Evolutionary conservation across 441 rosid species (phyloP).

Genomic region (Populus hybrid): DNA sequence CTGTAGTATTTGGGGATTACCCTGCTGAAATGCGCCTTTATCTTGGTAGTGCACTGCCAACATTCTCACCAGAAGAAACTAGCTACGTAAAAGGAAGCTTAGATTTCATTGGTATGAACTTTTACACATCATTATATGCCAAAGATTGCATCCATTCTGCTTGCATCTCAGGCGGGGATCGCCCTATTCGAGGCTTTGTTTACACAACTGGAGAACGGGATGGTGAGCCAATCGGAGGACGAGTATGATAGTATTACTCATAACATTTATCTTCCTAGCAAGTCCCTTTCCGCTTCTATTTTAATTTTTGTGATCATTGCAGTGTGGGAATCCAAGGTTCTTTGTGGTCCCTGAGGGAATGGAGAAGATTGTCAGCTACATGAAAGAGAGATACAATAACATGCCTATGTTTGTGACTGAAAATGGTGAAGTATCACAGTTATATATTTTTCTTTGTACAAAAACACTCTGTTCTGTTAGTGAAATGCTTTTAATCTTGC

Average conservation of each 20-base stretch:
- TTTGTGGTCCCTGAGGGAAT: conserved; percentile 47
- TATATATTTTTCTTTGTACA: background rate
- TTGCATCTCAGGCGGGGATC: conserved; percentile 27
- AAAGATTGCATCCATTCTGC: conserved; percentile 47
- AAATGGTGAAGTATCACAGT: conserved; percentile 32
- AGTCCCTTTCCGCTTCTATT: background rate
- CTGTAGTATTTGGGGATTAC: conserved; percentile 44
- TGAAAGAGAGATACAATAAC: conserved; percentile 45
- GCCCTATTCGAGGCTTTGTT: conserved; percentile 31
- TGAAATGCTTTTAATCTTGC: background rate
- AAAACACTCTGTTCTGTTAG: background rate
- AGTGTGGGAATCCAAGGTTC: conserved; percentile 36
- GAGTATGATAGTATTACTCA: conserved; percentile 10
- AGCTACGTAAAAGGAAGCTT: conserved; percentile 30
- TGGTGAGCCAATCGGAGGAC: conserved; percentile 34
- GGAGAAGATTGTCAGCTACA: conserved; percentile 36
- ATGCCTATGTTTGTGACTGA: conserved; percentile 47
- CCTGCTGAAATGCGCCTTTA: conserved; percentile 45
- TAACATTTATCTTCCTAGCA: background rate
- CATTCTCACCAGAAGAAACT: conserved; percentile 32
- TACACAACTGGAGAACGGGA: conserved; percentile 40
- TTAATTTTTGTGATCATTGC: background rate
- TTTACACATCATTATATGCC: conserved; percentile 40
- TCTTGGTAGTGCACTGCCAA: conserved; percentile 37
- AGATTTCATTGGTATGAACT: conserved; percentile 53